Base-by-base conservation (phyloP, 345 rosid species). In the Gossypium thurberi region DNA sequence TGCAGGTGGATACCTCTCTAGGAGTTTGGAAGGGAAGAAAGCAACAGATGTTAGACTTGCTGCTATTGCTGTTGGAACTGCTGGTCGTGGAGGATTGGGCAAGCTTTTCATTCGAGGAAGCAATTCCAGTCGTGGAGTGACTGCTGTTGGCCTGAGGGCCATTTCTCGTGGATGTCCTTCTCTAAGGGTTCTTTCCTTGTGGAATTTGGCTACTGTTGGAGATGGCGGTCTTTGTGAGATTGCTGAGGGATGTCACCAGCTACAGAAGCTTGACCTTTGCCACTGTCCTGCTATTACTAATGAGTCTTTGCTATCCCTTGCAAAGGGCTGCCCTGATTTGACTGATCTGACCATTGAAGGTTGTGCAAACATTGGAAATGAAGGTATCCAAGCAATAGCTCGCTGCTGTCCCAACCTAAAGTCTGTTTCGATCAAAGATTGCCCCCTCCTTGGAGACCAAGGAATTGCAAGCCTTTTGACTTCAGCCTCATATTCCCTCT, bases 41-140 rank as follows among this genome's bases (percentile, higher is more conserved):
- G 97, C 97, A 6, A 93, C 94, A 0, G 99, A 95, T 81, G 73
- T 88, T 51, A 87, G 93, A 78, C 89, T 95, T 71, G 93, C 99
- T 70, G 87, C 99, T 0, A 85, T 95, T 13, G 87, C 94, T 50
- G 96, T 95, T 47, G 98, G 99, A 70, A 88, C 97, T 62, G 90
- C 96, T 62, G 75, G 80, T 20, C 90, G 87, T 58, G 99, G 99
- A 18, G 98, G 99, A 14, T 72, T 95, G 53, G 96, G 91, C 10
- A 93, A 95, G 72, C 90, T 95, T 40, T 75, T 79, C 6, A 77
- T 95, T 18, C 76, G 84, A 11, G 99, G 96, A 74, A 84, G 68
- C 73, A 80, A 68, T 62, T 82, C 88, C 62, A 72, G 53, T 57
- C 71, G 77, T 53, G 82, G 87, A 58, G 93, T 93, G 77, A 86